Conservation (phyloP, 345 rosid genomes). For the Linum lewisii region DNA sequence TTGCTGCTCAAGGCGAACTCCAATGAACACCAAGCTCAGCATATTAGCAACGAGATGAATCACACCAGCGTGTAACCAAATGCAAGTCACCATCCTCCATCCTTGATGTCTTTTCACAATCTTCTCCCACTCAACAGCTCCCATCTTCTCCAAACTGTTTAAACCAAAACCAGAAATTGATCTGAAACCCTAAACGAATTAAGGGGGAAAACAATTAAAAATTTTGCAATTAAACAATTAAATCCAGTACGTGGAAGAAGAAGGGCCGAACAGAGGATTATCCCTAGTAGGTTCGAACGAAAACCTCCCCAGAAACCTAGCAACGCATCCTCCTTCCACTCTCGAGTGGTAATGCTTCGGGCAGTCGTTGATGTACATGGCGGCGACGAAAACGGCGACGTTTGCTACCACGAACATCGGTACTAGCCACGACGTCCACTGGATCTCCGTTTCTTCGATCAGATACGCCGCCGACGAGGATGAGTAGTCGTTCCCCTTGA, state of each 20-base stretch:
- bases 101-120: slow-evolving; percentile 16
- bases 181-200: too few species aligned
- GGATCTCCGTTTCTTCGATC: slow-evolving; percentile 34
- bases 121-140: slow-evolving; percentile 17
- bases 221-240: too few species aligned
- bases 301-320: slow-evolving; percentile 22
- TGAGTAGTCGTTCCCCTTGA: slow-evolving; percentile 9
- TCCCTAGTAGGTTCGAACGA: slow-evolving; percentile 23
- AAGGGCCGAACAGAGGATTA: slow-evolving; percentile 27
- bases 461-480: slow-evolving; percentile 26
- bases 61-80: slow-evolving; percentile 26
- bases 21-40: slow-evolving; percentile 22
- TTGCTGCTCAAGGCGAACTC: slow-evolving; percentile 23
- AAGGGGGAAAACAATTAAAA: too few species aligned
- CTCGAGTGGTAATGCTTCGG: slow-evolving; percentile 18
- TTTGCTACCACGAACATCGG: slow-evolving; percentile 23
- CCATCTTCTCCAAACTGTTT: slow-evolving; percentile 17
- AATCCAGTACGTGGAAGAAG: slow-evolving; percentile 19
- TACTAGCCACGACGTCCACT: slow-evolving; percentile 25
- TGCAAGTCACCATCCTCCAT: slow-evolving; percentile 22
- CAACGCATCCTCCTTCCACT: slow-evolving; percentile 18
- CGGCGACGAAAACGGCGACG: slow-evolving; percentile 13
- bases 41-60: slow-evolving; percentile 24
- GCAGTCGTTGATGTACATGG: slow-evolving; percentile 21
- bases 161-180: neutral